A percentile compares a stretch with the other conserved stretches of the same genome.
phyloP scores from a whole-genome alignment of 495 filamentous ascomycete genomes.

The Bombardia bombarda region DNA sequence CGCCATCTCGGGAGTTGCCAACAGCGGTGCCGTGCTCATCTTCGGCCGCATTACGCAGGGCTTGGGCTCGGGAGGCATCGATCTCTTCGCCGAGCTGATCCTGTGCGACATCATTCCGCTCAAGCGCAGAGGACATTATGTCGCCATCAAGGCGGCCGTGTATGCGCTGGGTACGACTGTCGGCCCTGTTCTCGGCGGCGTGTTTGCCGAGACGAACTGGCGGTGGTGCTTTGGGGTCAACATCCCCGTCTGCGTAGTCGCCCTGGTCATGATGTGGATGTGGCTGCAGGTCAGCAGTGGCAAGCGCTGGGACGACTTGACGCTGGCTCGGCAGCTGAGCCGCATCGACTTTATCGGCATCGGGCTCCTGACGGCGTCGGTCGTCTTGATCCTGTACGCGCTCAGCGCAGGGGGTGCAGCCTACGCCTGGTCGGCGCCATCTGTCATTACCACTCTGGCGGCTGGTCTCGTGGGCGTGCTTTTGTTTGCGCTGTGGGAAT shows the following conservation, averaged over 20 bases:
- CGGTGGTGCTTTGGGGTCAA: constrained; percentile 23
- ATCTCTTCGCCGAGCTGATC: constrained; percentile 30
- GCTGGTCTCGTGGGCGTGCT: constrained; percentile 15
- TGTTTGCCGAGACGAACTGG: constrained; percentile 50
- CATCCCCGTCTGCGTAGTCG: constrained; percentile 17
- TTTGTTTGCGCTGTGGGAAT: constrained; percentile 20
- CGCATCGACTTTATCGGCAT: constrained; percentile 25
- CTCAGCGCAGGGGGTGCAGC: constrained; percentile 22
- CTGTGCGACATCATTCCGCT: constrained; percentile 67
- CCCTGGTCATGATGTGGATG: constrained; percentile 20
- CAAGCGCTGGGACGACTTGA: not conserved
- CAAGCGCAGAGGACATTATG: constrained; percentile 52
- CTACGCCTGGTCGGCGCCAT: constrained; percentile 16
- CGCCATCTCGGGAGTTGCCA: constrained; percentile 30
- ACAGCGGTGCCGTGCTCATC: constrained; percentile 51
- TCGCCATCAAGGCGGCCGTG: constrained; percentile 51
- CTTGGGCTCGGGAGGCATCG: constrained; percentile 67
- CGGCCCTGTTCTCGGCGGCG: constrained; percentile 68
- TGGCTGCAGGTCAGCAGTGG: constrained; percentile 21
- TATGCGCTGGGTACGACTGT: constrained; percentile 69
- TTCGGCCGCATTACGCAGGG: constrained; percentile 72
- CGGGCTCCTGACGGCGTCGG: constrained; percentile 18
- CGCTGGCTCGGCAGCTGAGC: constrained; percentile 6
- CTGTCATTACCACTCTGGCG: constrained; percentile 12
- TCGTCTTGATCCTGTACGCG: constrained; percentile 25